phyloP scores from a whole-genome alignment of 352 stramenopile species.

The Globisporangium spinosum region DNA sequence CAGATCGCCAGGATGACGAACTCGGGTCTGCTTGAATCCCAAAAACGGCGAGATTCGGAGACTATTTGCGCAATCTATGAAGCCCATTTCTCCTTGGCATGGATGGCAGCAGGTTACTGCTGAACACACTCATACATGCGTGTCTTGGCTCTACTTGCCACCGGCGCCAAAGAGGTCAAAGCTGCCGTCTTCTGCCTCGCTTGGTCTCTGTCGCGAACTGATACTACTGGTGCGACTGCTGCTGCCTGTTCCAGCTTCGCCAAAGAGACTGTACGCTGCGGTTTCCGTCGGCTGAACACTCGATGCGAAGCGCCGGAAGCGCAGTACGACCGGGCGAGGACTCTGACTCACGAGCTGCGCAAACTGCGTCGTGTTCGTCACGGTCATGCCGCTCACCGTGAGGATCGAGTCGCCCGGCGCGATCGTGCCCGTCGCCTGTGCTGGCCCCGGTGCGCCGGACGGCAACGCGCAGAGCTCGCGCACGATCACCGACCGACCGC shows the following conservation, averaged over 20 bases:
- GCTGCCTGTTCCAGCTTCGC: conserved; percentile 25
- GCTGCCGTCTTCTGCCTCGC: neutral
- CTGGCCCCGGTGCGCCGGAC: conserved; percentile 40
- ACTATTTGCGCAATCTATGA: neutral
- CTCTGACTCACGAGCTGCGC: conserved; percentile 56
- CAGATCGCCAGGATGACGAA: too few relatives aligned
- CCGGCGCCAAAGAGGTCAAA: conserved; percentile 6
- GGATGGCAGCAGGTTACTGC: neutral
- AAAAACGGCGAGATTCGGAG: neutral
- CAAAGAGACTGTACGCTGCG: conserved; percentile 68
- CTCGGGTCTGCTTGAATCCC: too few relatives aligned
- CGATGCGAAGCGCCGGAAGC: conserved; percentile 44
- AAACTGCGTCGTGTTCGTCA: conserved; percentile 73
- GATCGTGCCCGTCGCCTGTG: conserved; percentile 52
- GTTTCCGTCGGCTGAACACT: conserved; percentile 26
- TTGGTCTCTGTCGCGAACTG: conserved; percentile 1
- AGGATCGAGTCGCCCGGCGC: conserved; percentile 63
- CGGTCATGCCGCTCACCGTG: conserved; percentile 57
- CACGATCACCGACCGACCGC: conserved; percentile 54
- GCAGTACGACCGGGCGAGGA: conserved; percentile 63
- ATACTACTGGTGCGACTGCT: neutral
- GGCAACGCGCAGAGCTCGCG: conserved; percentile 52
- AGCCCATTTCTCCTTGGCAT: neutral
- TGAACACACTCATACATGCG: too few relatives aligned
- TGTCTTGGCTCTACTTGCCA: neutral